Conservation (phyloP, 768 basidiomycete genomes). For the Lactarius quietus region DNA sequence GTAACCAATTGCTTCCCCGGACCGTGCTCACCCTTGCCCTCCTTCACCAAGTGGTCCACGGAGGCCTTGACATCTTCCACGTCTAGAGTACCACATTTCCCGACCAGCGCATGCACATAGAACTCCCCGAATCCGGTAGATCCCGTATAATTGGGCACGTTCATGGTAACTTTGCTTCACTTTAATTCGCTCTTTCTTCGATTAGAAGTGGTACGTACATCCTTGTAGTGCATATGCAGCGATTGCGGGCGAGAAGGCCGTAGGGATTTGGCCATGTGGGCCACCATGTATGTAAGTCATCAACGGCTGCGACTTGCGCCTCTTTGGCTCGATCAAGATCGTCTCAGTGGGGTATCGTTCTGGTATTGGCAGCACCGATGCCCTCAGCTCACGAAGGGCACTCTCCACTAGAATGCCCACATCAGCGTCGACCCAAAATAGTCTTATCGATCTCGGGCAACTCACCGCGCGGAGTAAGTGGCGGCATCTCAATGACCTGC, state of each 20-base stretch:
- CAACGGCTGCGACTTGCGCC: constrained; percentile 12
- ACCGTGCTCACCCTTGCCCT: constrained; percentile 27
- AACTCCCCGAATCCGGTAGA: constrained; percentile 35
- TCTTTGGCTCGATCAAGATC: constrained; percentile 22
- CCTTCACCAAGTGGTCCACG: constrained; percentile 29
- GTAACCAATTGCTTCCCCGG: constrained; percentile 29
- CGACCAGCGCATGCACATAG: constrained; percentile 31
- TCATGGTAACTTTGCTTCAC: constrained; percentile 27
- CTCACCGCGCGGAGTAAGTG: constrained; percentile 17
- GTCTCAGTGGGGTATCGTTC: constrained; percentile 24
- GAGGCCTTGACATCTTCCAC: constrained; percentile 33
- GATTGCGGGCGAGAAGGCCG: constrained; percentile 24
- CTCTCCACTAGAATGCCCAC: constrained; percentile 4
- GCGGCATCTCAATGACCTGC: constrained; percentile 23
- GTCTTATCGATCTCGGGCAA: background rate
- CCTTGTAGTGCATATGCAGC: constrained; percentile 27
- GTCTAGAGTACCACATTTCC: constrained; percentile 34
- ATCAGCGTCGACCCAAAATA: background rate
- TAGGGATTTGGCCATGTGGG: constrained; percentile 29
- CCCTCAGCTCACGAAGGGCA: constrained; percentile 17
- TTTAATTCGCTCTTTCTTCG: background rate
- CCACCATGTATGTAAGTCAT: constrained; percentile 34
- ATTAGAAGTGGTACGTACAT: constrained; percentile 23
- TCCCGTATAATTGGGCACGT: constrained; percentile 35
- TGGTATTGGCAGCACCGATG: constrained; percentile 17